Percentiles rank a stretch among this genome's conserved stretches.
Conservation (phyloP, 257 asterid species). For the Voacanga thouarsii region DNA sequence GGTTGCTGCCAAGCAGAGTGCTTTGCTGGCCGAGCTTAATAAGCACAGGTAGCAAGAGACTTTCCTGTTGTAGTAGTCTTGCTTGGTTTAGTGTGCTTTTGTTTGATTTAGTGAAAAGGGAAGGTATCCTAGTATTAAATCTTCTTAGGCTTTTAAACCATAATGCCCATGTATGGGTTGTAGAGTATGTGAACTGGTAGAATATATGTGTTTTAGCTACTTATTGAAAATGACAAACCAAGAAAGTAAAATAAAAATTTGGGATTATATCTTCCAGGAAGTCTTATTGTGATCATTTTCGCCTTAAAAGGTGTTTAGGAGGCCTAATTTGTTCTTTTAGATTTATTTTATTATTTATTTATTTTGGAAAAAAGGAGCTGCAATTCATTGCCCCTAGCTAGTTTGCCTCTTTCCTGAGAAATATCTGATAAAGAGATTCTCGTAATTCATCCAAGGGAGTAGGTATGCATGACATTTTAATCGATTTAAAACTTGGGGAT, state of each 20-base stretch:
- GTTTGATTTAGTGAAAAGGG: neutral
- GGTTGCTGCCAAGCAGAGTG: constrained; percentile 70
- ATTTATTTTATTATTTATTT: too few species aligned
- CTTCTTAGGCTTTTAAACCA: neutral
- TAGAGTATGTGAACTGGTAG: neutral
- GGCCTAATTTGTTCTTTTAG: neutral
- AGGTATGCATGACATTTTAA: neutral
- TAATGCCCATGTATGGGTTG: neutral
- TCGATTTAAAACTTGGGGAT: neutral
- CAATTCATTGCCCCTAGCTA: neutral
- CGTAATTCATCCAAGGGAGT: neutral
- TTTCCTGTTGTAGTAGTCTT: neutral
- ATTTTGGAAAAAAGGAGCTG: neutral
- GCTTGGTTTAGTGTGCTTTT: neutral
- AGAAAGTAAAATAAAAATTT: neutral
- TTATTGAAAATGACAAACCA: neutral
- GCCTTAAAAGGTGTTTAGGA: neutral
- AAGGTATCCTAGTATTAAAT: neutral
- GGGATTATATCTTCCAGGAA: neutral
- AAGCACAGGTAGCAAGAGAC: constrained; percentile 54
- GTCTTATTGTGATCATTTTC: neutral
- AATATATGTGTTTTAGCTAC: neutral
- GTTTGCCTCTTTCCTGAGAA: neutral
- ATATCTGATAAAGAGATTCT: neutral
- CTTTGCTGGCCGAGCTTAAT: constrained; percentile 77